Conservation (phyloP, 352 stramenopile species). For the Pythium dissotocum region DNA sequence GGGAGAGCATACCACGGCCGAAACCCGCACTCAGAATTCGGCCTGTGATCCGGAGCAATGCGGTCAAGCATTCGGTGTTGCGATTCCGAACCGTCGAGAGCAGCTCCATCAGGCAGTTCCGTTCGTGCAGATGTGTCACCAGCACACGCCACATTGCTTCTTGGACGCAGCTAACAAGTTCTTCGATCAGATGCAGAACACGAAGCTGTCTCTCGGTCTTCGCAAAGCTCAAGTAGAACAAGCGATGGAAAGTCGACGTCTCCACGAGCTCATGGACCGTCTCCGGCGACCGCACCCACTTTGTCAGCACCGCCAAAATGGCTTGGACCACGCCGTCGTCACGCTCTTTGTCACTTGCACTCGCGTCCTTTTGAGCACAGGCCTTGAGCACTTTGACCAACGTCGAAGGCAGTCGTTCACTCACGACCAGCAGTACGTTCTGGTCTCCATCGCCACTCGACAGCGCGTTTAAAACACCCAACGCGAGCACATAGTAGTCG, state of each 20-base stretch:
- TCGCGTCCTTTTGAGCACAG: slow-evolving; percentile 36
- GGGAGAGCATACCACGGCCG: neutral
- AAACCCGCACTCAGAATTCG: slow-evolving; percentile 17
- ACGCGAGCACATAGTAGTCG: slow-evolving; percentile 23
- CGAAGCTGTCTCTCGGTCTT: slow-evolving; percentile 16
- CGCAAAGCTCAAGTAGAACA: slow-evolving; percentile 47
- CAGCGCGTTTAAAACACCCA: slow-evolving; percentile 34
- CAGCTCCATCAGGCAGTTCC: slow-evolving; percentile 23
- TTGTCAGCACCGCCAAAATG: slow-evolving; percentile 33
- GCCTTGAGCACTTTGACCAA: slow-evolving; percentile 59
- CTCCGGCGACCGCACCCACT: slow-evolving; percentile 38
- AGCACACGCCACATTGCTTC: slow-evolving; percentile 11
- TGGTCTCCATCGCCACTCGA: slow-evolving; percentile 28
- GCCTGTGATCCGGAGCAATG: slow-evolving; percentile 13
- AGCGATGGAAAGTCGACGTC: slow-evolving; percentile 47
- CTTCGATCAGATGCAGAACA: slow-evolving; percentile 22
- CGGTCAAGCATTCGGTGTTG: slow-evolving; percentile 10
- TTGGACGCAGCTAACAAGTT: slow-evolving; percentile 6
- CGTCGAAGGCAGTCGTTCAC: slow-evolving; percentile 53
- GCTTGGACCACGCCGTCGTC: slow-evolving; percentile 23
- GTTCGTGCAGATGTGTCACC: slow-evolving; percentile 19
- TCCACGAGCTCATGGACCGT: slow-evolving; percentile 52
- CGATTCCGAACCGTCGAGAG: neutral
- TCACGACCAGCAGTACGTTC: slow-evolving; percentile 39
- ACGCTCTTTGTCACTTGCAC: neutral